Conservation (phyloP, 768 basidiomycete species). For the Suillus bovinus region DNA sequence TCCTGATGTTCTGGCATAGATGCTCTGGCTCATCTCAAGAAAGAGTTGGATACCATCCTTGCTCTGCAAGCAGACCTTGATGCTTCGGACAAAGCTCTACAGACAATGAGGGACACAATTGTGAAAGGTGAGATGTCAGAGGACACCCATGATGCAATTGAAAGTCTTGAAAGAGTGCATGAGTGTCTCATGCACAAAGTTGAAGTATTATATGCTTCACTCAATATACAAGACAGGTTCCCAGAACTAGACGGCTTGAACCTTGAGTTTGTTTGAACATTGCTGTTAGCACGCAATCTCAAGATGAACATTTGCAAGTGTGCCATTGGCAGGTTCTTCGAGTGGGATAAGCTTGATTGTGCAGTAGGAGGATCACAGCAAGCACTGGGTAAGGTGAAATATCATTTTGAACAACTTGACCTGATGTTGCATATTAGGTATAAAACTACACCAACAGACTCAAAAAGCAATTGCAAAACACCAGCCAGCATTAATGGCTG, state of each 20-base stretch:
- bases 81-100: conserved; percentile 23
- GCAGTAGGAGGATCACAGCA: conserved; percentile 33
- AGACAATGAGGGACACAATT: conserved; percentile 13
- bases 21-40: conserved; percentile 31
- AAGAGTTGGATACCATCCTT: conserved; percentile 33
- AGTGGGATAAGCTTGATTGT: conserved; percentile 37
- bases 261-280: conserved; percentile 7
- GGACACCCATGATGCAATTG: conserved; percentile 18
- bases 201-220: conserved; percentile 33
- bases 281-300: conserved; percentile 12
- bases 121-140: not conserved
- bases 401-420: conserved; percentile 18
- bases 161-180: conserved; percentile 19
- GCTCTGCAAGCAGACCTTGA: conserved; percentile 31
- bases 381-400: conserved; percentile 30
- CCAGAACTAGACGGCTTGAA: conserved; percentile 34
- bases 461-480: conserved; percentile 11
- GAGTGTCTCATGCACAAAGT: conserved; percentile 21
- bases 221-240: conserved; percentile 33
- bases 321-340: conserved; percentile 27
- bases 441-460: conserved; percentile 24
- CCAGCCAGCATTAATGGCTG: not conserved
- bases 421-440: conserved; percentile 2
- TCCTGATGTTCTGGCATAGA: conserved; percentile 14
- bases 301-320: conserved; percentile 11